Base-by-base conservation (phyloP, 768 basidiomycete species). In the Termitomyces sp. region DNA sequence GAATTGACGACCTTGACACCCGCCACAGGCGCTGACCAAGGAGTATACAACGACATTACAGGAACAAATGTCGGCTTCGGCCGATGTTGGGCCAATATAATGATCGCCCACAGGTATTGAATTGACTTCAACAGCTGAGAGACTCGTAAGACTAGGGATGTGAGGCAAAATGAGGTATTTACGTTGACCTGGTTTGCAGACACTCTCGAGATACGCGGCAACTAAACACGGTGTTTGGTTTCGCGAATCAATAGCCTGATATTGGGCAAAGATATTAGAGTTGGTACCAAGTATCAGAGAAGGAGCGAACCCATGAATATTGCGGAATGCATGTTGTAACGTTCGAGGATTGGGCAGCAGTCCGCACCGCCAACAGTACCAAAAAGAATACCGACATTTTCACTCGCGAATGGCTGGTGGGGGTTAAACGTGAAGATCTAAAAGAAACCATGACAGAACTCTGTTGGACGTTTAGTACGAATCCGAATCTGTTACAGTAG, bases 41-140 rank as follows among this genome's bases (percentile, higher is more conserved):
- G 77, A 80, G 62, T 88, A 88, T 30, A 79, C 78, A 20, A 87
- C 79, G 1, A 82, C 75, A 64, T 76, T 87, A 63, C 87, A 88
- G 56, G 68, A 62, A 61, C 87, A 88, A 3, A 59, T 43, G 53
- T 76, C 71, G 8, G 78, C 77, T 22, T 69, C 37, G 0, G 56
- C 50, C n/a, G 62, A 52, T 2, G 56, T 58, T 5, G 83, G 82
- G 1, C 77, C 78, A 14, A 69, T 55, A 62, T 85, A 85, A 58
- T 79, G 74, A 14, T 63, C 74, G 34, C 55, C 62, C 0, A 20
- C 5, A 3, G 80, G 79, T 32, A 85, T 69, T 6, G 71, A 6
- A 56, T 71, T 50, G 5, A 84, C 69, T n/a, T 61, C 43, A 24
- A 73, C 72, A 39, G 73, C 83, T 83, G 52, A 44, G 2, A 46